Evolutionary conservation across 2,329 filamentous ascomycete genomes (phyloP).

Genomic region (Claviceps africana): DNA sequence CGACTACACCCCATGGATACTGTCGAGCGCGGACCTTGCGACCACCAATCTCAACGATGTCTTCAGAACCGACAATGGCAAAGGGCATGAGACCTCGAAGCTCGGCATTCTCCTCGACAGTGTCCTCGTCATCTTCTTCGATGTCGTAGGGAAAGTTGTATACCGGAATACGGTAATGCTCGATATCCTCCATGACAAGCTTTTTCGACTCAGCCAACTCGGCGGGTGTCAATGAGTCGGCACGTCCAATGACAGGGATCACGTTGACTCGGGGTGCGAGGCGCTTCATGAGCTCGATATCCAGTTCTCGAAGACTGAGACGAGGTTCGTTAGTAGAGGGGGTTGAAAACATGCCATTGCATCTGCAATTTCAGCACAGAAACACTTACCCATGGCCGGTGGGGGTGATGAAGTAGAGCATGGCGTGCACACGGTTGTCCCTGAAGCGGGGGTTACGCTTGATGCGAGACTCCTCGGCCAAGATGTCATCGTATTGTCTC

Average conservation of each 20-base stretch:
- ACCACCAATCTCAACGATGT: slow-evolving; percentile 84
- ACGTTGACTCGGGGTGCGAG: slow-evolving; percentile 96
- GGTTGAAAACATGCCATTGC: not conserved
- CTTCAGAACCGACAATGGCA: slow-evolving; percentile 95
- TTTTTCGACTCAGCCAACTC: slow-evolving; percentile 99
- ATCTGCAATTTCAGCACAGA: not conserved
- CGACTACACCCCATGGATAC: slow-evolving; percentile 97
- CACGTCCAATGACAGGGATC: slow-evolving; percentile 96
- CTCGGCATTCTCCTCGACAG: slow-evolving; percentile 97
- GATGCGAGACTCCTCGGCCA: slow-evolving; percentile 98
- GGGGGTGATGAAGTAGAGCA: slow-evolving; percentile 98
- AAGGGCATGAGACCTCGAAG: slow-evolving; percentile 96
- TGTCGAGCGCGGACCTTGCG: slow-evolving; percentile 87
- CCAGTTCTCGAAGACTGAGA: slow-evolving; percentile 81
- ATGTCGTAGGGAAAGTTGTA: slow-evolving; percentile 99
- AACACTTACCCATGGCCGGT: slow-evolving; percentile 76
- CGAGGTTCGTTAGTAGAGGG: slow-evolving; percentile 1
- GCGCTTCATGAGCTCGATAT: slow-evolving; percentile 99
- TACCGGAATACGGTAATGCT: slow-evolving; percentile 97
- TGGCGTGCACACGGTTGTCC: slow-evolving; percentile 94
- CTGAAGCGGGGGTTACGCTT: slow-evolving; percentile 99
- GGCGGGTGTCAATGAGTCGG: slow-evolving; percentile 88
- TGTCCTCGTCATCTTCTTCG: slow-evolving; percentile 98
- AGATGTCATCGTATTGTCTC: slow-evolving; percentile 98
- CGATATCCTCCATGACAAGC: slow-evolving; percentile 99